Evolutionary conservation across 2,329 filamentous ascomycete species (phyloP), one percentile per base, ranked within the genome.

Genomic region (Fusarium nelsonii): DNA sequence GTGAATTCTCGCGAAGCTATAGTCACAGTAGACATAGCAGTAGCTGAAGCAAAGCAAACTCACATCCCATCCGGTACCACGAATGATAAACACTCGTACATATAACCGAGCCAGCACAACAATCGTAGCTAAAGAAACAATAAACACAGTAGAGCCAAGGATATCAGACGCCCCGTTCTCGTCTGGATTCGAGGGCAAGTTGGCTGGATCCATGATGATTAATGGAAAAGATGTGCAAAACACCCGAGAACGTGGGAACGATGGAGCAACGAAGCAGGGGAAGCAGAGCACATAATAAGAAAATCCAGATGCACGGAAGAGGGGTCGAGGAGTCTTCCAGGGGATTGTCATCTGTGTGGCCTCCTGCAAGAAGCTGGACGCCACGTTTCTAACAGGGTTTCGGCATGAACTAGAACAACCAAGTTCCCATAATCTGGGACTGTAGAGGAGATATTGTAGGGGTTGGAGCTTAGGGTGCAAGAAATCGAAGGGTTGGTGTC

Each of bases 41-140:
- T 15, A 37, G 34, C 16, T 14, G 16, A 14, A 50, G 8, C 14
- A 3, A 16, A 28, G n/a, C n/a, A 45, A 40, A 71, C 77, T 57
- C 64, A 78, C 85, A 76, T 88, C 85, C 26, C 77, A 68, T 3
- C 84, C 84, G 44, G 83, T 77, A 30, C 81, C 82, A 26, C 80
- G 82, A 44, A 87, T 78, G 73, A 87, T 80, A 12, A 74, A 70
- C 4, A 80, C 28, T 12, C 85, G 80, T 28, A 86, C 85, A 59
- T 83, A 84, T 34, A 81, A 72, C 32, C 84, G 80, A n/a, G 81
- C 72, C 6, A 78, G 8, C 2, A 84, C 80, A 2, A 78, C 73
- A 11, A 83, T 49, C 0, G 78, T 70, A 3, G 83, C 80, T 14
- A 80, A 41, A 1, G 74, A 71, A 15, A 81, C 79, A 48, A 84